These are phyloP conservation scores for Pseudonectria foliicola DNA, from an alignment of 2,329 filamentous ascomycete genomes.

Conservation along the genomic window DNA sequence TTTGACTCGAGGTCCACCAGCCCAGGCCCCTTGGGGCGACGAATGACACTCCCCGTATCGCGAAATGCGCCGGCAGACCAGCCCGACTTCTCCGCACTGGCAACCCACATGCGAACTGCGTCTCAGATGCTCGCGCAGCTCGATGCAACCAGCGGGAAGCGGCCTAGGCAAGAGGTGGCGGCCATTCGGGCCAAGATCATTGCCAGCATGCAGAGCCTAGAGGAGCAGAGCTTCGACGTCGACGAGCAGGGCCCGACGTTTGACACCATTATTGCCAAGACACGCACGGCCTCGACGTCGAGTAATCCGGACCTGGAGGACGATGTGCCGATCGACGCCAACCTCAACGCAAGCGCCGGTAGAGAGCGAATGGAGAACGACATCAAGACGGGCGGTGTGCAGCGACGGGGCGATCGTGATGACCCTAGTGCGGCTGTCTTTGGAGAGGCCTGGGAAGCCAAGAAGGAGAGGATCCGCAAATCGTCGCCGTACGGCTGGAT, in stretches of 20 bases:
- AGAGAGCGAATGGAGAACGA: slow-evolving; percentile 85
- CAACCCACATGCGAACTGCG: slow-evolving; percentile 80
- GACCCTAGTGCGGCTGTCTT: slow-evolving; percentile 82
- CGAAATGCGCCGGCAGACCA: slow-evolving; percentile 56
- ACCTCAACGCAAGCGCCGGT: slow-evolving; percentile 63
- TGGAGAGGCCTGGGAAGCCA: slow-evolving; percentile 77
- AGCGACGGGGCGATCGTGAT: slow-evolving; percentile 73
- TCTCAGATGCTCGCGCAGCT: slow-evolving; percentile 83
- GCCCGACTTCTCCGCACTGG: slow-evolving; percentile 73
- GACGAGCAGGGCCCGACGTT: slow-evolving; percentile 72
- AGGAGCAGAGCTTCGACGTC: slow-evolving; percentile 75
- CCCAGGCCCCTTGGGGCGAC: slow-evolving; percentile 47
- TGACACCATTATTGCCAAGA: slow-evolving; percentile 73
- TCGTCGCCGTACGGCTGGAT: slow-evolving; percentile 82
- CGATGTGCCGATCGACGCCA: slow-evolving; percentile 42
- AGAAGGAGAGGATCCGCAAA: slow-evolving; percentile 76
- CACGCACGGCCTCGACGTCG: slow-evolving; percentile 42
- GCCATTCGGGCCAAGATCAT: slow-evolving; percentile 83
- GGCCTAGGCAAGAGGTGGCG: slow-evolving; percentile 72
- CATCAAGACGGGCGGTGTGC: slow-evolving; percentile 76
- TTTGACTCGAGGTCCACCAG: slow-evolving; percentile 63
- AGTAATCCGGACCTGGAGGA: slow-evolving; percentile 48
- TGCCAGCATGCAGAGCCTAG: slow-evolving; percentile 80
- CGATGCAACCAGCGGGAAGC: slow-evolving; percentile 71
- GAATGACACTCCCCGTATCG: slow-evolving; percentile 52